A percentile compares a stretch with the other conserved stretches of the same genome.
Conservation (phyloP, 164 flowering plant species). For the Macadamia integrifolia region DNA sequence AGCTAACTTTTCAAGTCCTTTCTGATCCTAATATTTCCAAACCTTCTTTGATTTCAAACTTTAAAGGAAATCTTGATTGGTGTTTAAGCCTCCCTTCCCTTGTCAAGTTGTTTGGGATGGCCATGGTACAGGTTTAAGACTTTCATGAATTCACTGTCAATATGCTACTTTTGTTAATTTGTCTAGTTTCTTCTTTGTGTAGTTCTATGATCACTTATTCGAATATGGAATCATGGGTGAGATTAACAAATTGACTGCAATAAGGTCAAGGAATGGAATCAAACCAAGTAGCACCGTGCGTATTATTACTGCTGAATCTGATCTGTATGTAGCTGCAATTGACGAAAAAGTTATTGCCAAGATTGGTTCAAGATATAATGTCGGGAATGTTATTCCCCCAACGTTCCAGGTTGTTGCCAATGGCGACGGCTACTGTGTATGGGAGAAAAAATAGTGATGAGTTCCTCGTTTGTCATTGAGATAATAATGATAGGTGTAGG, state of each 20-base stretch:
- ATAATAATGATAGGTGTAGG: too few relatives aligned
- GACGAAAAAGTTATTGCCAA: constrained; percentile 52
- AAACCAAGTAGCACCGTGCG: constrained; percentile 32
- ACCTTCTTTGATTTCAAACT: too few relatives aligned
- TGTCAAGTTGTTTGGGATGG: not conserved
- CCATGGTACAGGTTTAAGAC: not conserved
- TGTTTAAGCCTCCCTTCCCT: too few relatives aligned
- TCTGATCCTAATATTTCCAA: too few relatives aligned
- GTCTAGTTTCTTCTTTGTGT: constrained; percentile 19
- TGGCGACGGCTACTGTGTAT: constrained; percentile 56
- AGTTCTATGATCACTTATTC: constrained; percentile 84
- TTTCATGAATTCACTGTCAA: not conserved
- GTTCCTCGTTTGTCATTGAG: not conserved
- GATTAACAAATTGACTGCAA: constrained; percentile 37
- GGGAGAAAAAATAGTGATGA: constrained; percentile 36
- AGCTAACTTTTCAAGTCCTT: too few relatives aligned
- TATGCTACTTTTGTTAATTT: not conserved
- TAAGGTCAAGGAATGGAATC: constrained; percentile 51
- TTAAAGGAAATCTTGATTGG: too few relatives aligned
- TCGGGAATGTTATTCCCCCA: constrained; percentile 58
- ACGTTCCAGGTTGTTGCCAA: constrained; percentile 38
- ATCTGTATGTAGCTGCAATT: constrained; percentile 56
- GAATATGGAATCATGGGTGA: constrained; percentile 63
- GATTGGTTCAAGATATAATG: constrained; percentile 54
- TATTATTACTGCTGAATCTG: constrained; percentile 52